These are phyloP conservation scores for Aspergillus avenaceus DNA, from an alignment of 495 filamentous ascomycete species.

Conservation along the genomic window DNA sequence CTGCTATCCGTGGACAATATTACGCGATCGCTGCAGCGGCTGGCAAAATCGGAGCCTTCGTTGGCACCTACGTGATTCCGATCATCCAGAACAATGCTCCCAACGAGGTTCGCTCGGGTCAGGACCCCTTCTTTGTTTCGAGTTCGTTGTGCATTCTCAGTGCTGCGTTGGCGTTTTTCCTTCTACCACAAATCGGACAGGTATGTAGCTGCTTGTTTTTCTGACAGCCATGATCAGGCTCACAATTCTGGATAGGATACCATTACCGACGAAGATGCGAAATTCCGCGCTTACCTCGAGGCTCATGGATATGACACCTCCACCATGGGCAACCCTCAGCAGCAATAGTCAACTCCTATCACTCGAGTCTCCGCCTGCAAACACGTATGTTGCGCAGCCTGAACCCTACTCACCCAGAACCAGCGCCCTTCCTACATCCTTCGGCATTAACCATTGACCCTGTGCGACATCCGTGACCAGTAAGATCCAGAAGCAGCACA, in stretches of 20 bases:
- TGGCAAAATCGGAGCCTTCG: slow-evolving; percentile 86
- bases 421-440: not conserved
- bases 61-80: slow-evolving; percentile 81
- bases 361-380: not conserved
- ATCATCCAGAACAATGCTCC: slow-evolving; percentile 64
- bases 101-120: slow-evolving; percentile 54
- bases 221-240: not conserved
- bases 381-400: not conserved
- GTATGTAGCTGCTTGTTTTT: slow-evolving; percentile 17
- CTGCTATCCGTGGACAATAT: slow-evolving; percentile 83
- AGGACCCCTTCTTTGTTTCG: slow-evolving; percentile 78
- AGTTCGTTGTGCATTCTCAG: slow-evolving; percentile 61
- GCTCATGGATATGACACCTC: slow-evolving; percentile 65
- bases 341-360: not conserved
- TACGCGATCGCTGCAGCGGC: slow-evolving; percentile 83
- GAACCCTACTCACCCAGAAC: not conserved
- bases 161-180: slow-evolving; percentile 53
- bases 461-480: not conserved
- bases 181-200: slow-evolving; percentile 64
- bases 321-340: slow-evolving; percentile 51
- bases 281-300: slow-evolving; percentile 66
- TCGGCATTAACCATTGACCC: not conserved
- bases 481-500: not conserved
- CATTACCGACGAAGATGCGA: slow-evolving; percentile 63
- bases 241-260: slow-evolving; percentile 47